phyloP scores from a whole-genome alignment of 345 rosid genomes.

The Angophora floribunda region DNA sequence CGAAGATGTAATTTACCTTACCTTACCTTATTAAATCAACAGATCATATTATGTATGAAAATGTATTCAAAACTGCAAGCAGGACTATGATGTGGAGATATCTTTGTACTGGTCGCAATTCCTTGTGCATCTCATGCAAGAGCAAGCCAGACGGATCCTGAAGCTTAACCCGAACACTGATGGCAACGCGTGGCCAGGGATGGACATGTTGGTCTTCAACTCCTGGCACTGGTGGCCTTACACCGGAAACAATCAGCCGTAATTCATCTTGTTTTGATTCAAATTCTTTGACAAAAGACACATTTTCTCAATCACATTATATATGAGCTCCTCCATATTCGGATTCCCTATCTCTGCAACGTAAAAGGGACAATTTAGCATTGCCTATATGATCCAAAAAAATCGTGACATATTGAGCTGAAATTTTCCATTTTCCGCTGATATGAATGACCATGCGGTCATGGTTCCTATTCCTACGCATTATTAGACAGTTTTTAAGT shows the following conservation, averaged over 20 bases:
- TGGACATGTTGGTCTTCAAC: constrained; percentile 82
- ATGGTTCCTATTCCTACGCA: neutral
- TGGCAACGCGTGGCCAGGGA: constrained; percentile 63
- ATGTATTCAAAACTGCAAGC: neutral
- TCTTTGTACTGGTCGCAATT: neutral
- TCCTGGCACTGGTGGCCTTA: constrained; percentile 1
- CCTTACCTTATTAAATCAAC: neutral
- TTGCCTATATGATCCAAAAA: neutral
- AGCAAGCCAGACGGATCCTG: constrained; percentile 37
- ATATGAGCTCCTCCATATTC: neutral
- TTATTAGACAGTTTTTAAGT: neutral
- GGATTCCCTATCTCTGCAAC: neutral
- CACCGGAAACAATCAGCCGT: constrained; percentile 58
- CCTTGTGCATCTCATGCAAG: constrained; percentile 1
- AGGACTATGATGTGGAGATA: neutral
- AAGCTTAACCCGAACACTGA: constrained; percentile 56
- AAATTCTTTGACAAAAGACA: neutral
- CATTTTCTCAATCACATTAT: neutral
- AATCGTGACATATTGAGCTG: neutral
- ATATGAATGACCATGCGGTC: neutral
- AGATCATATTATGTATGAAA: neutral
- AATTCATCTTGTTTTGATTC: neutral
- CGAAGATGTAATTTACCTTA: neutral
- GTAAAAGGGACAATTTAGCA: neutral
- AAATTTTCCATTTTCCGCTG: neutral